Conservation (phyloP, 306 rosid genomes). For the Canavalia ensiformis region DNA sequence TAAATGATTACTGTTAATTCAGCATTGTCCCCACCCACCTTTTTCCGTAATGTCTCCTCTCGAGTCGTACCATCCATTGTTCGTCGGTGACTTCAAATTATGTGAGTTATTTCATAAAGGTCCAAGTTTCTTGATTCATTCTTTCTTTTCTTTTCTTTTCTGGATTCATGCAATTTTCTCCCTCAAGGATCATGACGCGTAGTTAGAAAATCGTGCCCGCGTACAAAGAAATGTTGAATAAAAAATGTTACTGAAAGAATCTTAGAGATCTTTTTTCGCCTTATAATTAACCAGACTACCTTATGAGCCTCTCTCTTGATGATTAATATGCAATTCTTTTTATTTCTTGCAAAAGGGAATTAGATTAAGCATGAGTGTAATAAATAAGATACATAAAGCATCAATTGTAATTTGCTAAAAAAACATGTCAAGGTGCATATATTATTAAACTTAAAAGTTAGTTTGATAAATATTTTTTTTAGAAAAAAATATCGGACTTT, state of each 20-base stretch:
- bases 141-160: neutral
- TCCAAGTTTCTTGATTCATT: neutral
- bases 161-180: neutral
- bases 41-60: neutral
- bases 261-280: neutral
- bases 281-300: neutral
- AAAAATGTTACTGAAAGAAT: neutral
- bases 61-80: neutral
- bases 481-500: neutral
- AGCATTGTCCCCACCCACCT: neutral
- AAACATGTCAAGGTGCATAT: neutral
- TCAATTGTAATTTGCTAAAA: neutral
- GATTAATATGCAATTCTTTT: neutral
- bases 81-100: slow-evolving; percentile 23
- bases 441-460: neutral
- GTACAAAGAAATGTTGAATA: neutral
- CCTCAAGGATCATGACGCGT: neutral
- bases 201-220: neutral
- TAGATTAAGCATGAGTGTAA: neutral
- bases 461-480: neutral
- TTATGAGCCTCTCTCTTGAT: neutral
- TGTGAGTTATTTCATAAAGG: neutral
- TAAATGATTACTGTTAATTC: neutral
- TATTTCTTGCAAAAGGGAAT: neutral
- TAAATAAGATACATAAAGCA: neutral